phyloP scores from a whole-genome alignment of 768 basidiomycete genomes.

The Rhizopogon rudus region DNA sequence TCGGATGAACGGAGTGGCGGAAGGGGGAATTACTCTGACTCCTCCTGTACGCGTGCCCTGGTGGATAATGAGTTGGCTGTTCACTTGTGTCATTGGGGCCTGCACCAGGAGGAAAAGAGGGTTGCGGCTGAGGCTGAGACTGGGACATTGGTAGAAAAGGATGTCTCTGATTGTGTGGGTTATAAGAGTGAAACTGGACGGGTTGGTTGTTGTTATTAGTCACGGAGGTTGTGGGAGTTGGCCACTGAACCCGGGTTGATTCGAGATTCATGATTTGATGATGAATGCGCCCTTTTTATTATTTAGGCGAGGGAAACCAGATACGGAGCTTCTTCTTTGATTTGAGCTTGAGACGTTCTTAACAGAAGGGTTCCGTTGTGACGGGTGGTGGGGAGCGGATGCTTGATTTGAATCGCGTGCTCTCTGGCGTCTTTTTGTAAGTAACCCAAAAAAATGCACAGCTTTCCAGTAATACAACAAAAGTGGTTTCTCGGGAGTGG shows the following conservation, averaged over 20 bases:
- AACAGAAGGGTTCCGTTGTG: slow-evolving; percentile 15
- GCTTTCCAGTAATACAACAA: slow-evolving; percentile 9
- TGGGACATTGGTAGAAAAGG: no score
- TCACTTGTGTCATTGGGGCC: slow-evolving; percentile 29
- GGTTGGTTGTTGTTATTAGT: background rate
- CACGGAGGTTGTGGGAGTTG: slow-evolving; percentile 20
- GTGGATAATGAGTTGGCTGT: slow-evolving; percentile 29
- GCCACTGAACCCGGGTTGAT: slow-evolving; percentile 31
- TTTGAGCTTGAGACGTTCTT: slow-evolving; percentile 26
- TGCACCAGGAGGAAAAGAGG: slow-evolving; percentile 28
- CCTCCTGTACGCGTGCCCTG: slow-evolving; percentile 28
- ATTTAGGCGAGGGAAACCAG: slow-evolving; percentile 31
- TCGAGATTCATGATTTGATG: slow-evolving; percentile 29
- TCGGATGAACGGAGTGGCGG: slow-evolving; percentile 36
- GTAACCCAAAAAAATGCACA: slow-evolving; percentile 6
- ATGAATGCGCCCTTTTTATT: slow-evolving; percentile 26
- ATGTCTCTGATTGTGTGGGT: no score
- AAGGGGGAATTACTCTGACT: slow-evolving; percentile 28
- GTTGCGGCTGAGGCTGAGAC: slow-evolving; percentile 18
- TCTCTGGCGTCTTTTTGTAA: slow-evolving; percentile 14
- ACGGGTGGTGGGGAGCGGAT: slow-evolving; percentile 7
- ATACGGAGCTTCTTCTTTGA: slow-evolving; percentile 21
- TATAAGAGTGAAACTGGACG: no score
- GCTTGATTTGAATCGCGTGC: slow-evolving; percentile 1
- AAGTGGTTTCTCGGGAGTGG: slow-evolving; percentile 4